Evolutionary conservation across 225 moss, liverwort and hornwort species (phyloP).

Genomic region (Marchantia polymorpha): DNA sequence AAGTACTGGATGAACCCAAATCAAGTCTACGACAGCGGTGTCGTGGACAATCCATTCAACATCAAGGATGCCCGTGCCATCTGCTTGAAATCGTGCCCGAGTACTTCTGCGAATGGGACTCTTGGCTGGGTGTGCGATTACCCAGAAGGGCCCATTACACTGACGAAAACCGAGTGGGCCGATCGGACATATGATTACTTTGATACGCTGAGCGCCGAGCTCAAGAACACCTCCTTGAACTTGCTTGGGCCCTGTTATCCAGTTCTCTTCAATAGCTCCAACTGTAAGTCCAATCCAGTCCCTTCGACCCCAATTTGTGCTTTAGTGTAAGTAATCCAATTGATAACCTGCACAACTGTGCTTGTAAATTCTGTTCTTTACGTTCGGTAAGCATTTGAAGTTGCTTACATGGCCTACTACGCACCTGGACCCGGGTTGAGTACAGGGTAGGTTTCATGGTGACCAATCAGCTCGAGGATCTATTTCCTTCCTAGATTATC

Average conservation of each 20-base stretch:
- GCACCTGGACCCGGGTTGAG: neutral
- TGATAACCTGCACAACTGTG: no score
- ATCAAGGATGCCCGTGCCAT: constrained; percentile 75
- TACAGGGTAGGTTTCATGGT: neutral
- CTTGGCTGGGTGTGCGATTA: constrained; percentile 94
- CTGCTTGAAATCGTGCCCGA: constrained; percentile 62
- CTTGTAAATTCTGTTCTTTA: no score
- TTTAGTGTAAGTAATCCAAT: no score
- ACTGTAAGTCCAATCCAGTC: constrained; percentile 45
- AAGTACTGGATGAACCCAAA: constrained; percentile 94
- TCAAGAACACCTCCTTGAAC: constrained; percentile 57
- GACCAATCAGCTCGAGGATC: neutral
- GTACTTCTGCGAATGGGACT: constrained; percentile 43
- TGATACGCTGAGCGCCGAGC: constrained; percentile 33
- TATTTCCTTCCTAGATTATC: neutral
- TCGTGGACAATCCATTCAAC: constrained; percentile 63
- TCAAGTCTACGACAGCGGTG: constrained; percentile 75
- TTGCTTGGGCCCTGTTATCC: constrained; percentile 87
- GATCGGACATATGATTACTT: constrained; percentile 61
- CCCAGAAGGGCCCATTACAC: constrained; percentile 63
- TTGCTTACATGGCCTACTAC: neutral
- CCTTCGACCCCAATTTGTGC: neutral
- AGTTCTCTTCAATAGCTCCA: constrained; percentile 72
- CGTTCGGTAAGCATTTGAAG: no score
- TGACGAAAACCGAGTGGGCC: constrained; percentile 63